Base-by-base conservation (phyloP, 208 protist species). In the Lotmaria passim region DNA sequence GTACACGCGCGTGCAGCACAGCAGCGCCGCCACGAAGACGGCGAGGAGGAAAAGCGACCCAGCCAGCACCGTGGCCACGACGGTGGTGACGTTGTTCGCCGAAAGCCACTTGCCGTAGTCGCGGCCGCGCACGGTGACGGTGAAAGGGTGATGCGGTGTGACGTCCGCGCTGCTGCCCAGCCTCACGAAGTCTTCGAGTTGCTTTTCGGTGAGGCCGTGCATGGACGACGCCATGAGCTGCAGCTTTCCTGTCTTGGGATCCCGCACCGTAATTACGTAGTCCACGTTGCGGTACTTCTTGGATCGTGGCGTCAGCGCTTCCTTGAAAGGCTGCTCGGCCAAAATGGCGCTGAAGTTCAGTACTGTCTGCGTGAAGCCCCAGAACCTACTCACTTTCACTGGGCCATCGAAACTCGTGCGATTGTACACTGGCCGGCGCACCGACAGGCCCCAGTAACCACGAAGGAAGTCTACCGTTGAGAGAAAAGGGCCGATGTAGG, bases 1-100 rank as follows among this genome's bases (percentile, higher is more conserved):
- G 83, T 93, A 89, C 19, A 80, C 72, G 21, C 67, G 64, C 6
- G 85, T 84, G 64, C 58, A 86, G 33, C n/a, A n/a, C n/a, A n/a
- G n/a, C n/a, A n/a, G n/a, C n/a, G n/a, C n/a, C n/a, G n/a, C n/a
- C n/a, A n/a, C n/a, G n/a, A n/a, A n/a, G n/a, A n/a, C n/a, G n/a
- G n/a, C n/a, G n/a, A n/a, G n/a, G n/a, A n/a, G n/a, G n/a, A n/a
- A n/a, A n/a, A n/a, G n/a, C n/a, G n/a, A n/a, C n/a, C n/a, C n/a
- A n/a, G n/a, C n/a, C n/a, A n/a, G n/a, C n/a, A n/a, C n/a, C n/a
- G n/a, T n/a, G n/a, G n/a, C n/a, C n/a, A n/a, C n/a, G n/a, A n/a
- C n/a, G n/a, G n/a, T n/a, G n/a, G n/a, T n/a, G n/a, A n/a, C n/a
- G n/a, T n/a, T n/a, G n/a, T n/a, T n/a, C n/a, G n/a, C n/a, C n/a